phyloP scores from a whole-genome alignment of 495 filamentous ascomycete genomes.

The Diplogelasinospora grovesii region DNA sequence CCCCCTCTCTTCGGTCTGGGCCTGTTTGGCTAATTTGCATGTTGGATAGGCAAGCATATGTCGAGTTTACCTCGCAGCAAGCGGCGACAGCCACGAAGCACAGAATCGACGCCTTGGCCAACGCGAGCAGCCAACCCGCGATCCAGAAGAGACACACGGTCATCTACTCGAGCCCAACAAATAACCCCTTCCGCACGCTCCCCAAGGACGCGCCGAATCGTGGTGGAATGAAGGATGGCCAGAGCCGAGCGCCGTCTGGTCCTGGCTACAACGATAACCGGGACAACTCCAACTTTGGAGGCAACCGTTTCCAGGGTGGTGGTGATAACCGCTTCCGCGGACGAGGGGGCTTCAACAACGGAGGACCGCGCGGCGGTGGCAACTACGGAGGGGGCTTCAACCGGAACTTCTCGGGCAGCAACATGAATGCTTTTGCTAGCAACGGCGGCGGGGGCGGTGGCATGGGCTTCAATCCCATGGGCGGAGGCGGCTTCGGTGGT shows the following conservation, averaged over 20 bases:
- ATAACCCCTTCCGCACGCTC: constrained; percentile 84
- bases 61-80: constrained; percentile 78
- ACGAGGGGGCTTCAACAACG: constrained; percentile 34
- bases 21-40: constrained; percentile 11
- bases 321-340: constrained; percentile 30
- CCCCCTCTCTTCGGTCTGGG: constrained; percentile 1
- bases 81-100: constrained; percentile 82
- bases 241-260: constrained; percentile 37
- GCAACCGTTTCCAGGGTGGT: constrained; percentile 21
- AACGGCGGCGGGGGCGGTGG: no score
- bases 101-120: constrained; percentile 59
- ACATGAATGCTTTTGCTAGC: constrained; percentile 32
- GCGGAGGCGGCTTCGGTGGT: constrained; percentile 53
- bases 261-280: constrained; percentile 28
- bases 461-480: constrained; percentile 51
- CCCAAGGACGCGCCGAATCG: constrained; percentile 85
- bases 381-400: constrained; percentile 39
- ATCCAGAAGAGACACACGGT: constrained; percentile 62
- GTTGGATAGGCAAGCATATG: constrained; percentile 70
- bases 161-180: constrained; percentile 66
- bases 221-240: constrained; percentile 56
- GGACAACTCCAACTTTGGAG: constrained; percentile 29
- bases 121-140: constrained; percentile 24
- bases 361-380: constrained; percentile 17
- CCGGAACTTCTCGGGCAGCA: constrained; percentile 31